These are phyloP conservation scores for Ramichloridium luteum DNA, from an alignment of 2,329 filamentous ascomycete genomes.

Conservation along the genomic window DNA sequence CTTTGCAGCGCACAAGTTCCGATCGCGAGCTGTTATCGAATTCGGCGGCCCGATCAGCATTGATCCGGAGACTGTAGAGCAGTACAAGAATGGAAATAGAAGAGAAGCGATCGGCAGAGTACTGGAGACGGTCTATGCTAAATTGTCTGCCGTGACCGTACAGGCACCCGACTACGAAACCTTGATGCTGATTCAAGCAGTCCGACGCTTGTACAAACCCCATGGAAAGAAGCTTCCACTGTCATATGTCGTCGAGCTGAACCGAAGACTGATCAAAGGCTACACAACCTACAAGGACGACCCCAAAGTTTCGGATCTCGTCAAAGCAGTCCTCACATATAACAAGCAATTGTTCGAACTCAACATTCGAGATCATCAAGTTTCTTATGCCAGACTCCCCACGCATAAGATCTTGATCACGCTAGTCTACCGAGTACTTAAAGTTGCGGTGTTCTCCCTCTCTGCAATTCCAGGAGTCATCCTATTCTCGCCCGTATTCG, in stretches of 20 bases:
- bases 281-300: slow-evolving; percentile 91
- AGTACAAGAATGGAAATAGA: slow-evolving; percentile 72
- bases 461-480: slow-evolving; percentile 76
- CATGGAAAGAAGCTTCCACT: slow-evolving; percentile 88
- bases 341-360: slow-evolving; percentile 77
- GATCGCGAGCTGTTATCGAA: slow-evolving; percentile 87
- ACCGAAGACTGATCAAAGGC: slow-evolving; percentile 77
- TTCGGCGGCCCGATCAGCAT: slow-evolving; percentile 86
- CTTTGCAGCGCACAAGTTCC: slow-evolving; percentile 97
- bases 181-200: slow-evolving; percentile 91
- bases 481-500: slow-evolving; percentile 80
- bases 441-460: slow-evolving; percentile 63
- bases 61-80: slow-evolving; percentile 65
- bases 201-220: slow-evolving; percentile 82
- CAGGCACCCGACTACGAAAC: slow-evolving; percentile 92
- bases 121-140: slow-evolving; percentile 75
- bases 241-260: slow-evolving; percentile 86
- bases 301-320: slow-evolving; percentile 63
- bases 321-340: slow-evolving; percentile 67
- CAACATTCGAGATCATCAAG: slow-evolving; percentile 84
- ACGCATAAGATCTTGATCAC: slow-evolving; percentile 62
- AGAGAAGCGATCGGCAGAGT: slow-evolving; percentile 78
- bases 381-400: slow-evolving; percentile 79
- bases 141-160: slow-evolving; percentile 77
- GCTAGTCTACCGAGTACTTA: slow-evolving; percentile 66